A percentile compares a stretch with the other conserved stretches of the same genome.
These are phyloP conservation scores for Cystobasidium pallidum DNA, from an alignment of 1,284 basidiomycete species.

Conservation along the genomic window DNA sequence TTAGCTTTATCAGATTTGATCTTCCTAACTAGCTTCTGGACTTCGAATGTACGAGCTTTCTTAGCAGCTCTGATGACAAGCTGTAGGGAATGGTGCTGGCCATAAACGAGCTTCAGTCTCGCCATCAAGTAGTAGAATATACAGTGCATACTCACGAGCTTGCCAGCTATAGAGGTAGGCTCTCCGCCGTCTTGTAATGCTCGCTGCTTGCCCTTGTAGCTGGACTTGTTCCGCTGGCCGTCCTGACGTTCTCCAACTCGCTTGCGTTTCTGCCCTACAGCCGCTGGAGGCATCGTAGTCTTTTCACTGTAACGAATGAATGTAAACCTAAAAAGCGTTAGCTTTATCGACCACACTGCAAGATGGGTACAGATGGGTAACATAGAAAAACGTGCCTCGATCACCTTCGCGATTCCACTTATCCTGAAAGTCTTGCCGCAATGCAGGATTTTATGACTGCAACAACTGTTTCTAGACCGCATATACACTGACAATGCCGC, in stretches of 20 bases:
- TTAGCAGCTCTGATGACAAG: conserved; percentile 73
- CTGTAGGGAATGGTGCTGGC: conserved; percentile 69
- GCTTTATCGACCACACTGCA: not conserved
- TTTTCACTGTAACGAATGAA: too few species aligned
- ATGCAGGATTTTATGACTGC: conserved; percentile 11
- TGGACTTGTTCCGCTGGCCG: conserved; percentile 10
- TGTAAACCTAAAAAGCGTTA: too few species aligned
- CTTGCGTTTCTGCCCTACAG: conserved; percentile 20
- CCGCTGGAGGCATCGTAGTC: conserved; percentile 12
- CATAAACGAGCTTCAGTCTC: not conserved
- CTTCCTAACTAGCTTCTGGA: conserved; percentile 79
- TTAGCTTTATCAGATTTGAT: conserved; percentile 64
- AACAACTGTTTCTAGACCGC: not conserved
- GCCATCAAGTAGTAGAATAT: not conserved
- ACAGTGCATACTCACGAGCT: conserved; percentile 21
- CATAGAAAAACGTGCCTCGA: conserved; percentile 13
- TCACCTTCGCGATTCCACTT: not conserved
- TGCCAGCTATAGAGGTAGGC: conserved; percentile 9
- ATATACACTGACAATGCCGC: conserved; percentile 23
- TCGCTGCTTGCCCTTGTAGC: conserved; percentile 32
- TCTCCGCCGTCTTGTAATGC: conserved; percentile 12
- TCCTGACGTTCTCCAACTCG: conserved; percentile 14
- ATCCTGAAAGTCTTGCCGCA: not conserved
- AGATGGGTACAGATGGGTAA: not conserved
- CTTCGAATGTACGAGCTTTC: conserved; percentile 79